Percentiles rank a stretch among this genome's conserved stretches.
phyloP scores from a whole-genome alignment of 1,284 basidiomycete genomes.

The Microbotryum violaceum region DNA sequence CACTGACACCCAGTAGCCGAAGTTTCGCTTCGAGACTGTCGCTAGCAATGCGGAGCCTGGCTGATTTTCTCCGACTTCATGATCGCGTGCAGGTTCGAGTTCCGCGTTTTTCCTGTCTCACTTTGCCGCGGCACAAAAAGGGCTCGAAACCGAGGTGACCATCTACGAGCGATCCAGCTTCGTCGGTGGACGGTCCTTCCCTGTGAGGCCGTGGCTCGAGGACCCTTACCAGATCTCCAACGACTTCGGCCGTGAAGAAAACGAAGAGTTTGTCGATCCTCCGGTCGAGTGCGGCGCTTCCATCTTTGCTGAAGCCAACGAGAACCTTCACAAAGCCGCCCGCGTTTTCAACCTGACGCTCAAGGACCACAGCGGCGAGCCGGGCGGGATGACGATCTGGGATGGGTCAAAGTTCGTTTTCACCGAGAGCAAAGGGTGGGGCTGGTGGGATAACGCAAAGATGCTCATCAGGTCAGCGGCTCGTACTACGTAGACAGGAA shows the following conservation, averaged over 20 bases:
- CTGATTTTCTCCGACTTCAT: neutral
- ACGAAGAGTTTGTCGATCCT: neutral
- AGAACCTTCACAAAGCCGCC: constrained; percentile 48
- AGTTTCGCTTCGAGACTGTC: no score
- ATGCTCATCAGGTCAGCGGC: constrained; percentile 12
- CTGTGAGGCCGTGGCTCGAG: constrained; percentile 29
- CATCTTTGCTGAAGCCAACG: constrained; percentile 59
- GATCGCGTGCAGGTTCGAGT: constrained; percentile 21
- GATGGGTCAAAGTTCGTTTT: constrained; percentile 69
- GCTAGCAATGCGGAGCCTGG: no score
- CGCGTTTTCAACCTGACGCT: constrained; percentile 68
- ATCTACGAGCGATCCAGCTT: constrained; percentile 29
- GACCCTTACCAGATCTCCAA: constrained; percentile 5
- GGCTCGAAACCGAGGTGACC: constrained; percentile 25
- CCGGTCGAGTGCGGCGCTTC: constrained; percentile 77
- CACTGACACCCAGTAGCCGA: no score
- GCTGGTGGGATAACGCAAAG: constrained; percentile 58
- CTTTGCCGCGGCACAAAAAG: constrained; percentile 8
- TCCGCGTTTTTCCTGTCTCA: constrained; percentile 30
- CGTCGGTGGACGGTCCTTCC: constrained; percentile 33
- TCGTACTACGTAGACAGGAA: constrained; percentile 16
- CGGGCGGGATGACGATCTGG: constrained; percentile 60
- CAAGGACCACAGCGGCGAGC: constrained; percentile 49
- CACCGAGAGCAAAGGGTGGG: constrained; percentile 43
- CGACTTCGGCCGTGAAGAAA: neutral